These are phyloP conservation scores for Luffa acutangula DNA, from an alignment of 306 rosid genomes.

Conservation along the genomic window DNA sequence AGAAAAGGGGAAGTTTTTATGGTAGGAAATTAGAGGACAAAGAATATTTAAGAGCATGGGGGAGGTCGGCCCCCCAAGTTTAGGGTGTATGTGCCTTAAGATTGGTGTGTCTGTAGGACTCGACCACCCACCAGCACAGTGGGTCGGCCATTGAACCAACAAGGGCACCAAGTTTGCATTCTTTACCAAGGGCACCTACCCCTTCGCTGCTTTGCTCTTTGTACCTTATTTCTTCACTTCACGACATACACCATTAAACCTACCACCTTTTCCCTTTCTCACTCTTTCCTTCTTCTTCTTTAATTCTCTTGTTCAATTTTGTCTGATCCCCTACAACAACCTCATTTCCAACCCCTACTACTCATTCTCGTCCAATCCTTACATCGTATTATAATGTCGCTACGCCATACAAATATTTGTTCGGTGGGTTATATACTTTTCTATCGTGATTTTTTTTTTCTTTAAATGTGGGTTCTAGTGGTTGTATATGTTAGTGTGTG, in stretches of 20 bases:
- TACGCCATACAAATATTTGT: background rate
- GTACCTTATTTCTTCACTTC: background rate
- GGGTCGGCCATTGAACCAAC: slow-evolving; percentile 32
- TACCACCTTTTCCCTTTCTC: background rate
- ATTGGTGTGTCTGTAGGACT: slow-evolving; percentile 7
- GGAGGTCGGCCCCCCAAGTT: background rate
- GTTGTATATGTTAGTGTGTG: no score
- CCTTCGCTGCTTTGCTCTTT: background rate
- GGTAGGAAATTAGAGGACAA: slow-evolving; percentile 7
- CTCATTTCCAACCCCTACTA: background rate
- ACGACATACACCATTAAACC: background rate
- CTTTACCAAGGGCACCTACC: slow-evolving; percentile 1
- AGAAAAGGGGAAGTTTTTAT: background rate
- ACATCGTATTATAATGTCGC: background rate
- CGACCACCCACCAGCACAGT: slow-evolving; percentile 38
- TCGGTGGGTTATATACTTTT: background rate
- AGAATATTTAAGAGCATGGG: background rate
- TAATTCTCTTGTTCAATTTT: background rate
- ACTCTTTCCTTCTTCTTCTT: background rate
- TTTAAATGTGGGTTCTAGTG: no score
- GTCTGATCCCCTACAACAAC: background rate
- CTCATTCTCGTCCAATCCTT: background rate
- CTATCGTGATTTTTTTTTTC: no score
- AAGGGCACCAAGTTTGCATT: slow-evolving; percentile 2
- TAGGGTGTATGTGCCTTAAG: background rate